A percentile compares a stretch with the other conserved stretches of the same genome.
These are phyloP conservation scores for Phytophthora sp. DNA, from an alignment of 352 stramenopile genomes.

Conservation along the genomic window DNA sequence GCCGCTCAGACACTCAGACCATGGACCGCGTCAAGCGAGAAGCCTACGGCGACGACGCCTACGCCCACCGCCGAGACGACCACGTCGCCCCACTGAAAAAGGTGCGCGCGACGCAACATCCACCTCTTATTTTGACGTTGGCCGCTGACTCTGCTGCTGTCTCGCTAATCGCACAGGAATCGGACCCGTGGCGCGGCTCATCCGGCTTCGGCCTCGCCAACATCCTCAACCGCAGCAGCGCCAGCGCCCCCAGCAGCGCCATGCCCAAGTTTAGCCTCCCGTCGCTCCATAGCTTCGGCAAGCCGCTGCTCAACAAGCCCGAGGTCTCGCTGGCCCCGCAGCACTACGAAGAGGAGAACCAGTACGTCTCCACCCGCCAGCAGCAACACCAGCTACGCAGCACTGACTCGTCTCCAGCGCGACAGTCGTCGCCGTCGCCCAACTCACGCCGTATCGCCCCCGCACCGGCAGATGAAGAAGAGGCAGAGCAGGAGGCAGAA, in stretches of 20 bases:
- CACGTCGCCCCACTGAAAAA: constrained; percentile 36
- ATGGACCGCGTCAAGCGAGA: constrained; percentile 37
- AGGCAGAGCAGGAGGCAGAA: constrained; percentile 61
- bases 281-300: constrained; percentile 77
- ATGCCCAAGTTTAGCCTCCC: constrained; percentile 78
- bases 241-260: constrained; percentile 10
- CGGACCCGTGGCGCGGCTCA: constrained; percentile 69
- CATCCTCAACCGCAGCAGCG: constrained; percentile 71
- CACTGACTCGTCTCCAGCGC: constrained; percentile 32
- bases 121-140: neutral
- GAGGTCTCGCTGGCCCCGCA: constrained; percentile 44
- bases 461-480: constrained; percentile 72
- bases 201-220: constrained; percentile 81
- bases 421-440: constrained; percentile 33
- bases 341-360: constrained; percentile 38
- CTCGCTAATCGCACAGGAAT: constrained; percentile 45
- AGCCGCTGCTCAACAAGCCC: constrained; percentile 62
- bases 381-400: constrained; percentile 26
- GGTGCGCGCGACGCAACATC: constrained; percentile 29
- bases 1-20: constrained; percentile 1
- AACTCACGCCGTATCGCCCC: constrained; percentile 57
- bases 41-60: constrained; percentile 35
- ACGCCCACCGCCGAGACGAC: constrained; percentile 24
- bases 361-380: constrained; percentile 23
- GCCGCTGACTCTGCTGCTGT: constrained; percentile 30